Conservation (phyloP, 139 green algal genomes). For the Pleodorina starrii region DNA sequence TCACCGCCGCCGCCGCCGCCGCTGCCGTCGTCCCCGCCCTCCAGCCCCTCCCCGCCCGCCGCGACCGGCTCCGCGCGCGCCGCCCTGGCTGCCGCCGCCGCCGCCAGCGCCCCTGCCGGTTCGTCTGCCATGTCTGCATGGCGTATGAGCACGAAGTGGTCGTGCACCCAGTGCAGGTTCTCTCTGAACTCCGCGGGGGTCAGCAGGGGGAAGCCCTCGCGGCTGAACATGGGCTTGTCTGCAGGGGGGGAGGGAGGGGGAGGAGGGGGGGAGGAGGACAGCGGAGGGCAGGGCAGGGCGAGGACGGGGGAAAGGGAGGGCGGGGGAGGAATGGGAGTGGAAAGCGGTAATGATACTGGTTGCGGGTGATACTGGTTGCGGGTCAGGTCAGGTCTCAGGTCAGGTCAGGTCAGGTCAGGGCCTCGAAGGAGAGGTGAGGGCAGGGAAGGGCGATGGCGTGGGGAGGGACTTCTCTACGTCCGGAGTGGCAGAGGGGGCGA, state of each 20-base stretch:
- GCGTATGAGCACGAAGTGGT: slow-evolving; percentile 86
- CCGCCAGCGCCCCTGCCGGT: not conserved
- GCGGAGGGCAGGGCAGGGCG: not conserved
- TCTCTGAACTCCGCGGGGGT: slow-evolving; percentile 68
- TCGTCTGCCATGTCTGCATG: slow-evolving; percentile 48
- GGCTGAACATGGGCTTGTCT: slow-evolving; percentile 28
- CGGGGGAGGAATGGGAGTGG: too few relatives aligned
- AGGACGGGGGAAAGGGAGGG: not conserved
- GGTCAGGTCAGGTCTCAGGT: too few relatives aligned
- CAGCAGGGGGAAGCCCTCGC: slow-evolving; percentile 68
- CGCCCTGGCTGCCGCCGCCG: not conserved
- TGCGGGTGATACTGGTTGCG: too few relatives aligned
- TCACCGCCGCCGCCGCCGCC: not conserved
- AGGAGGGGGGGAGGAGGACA: not conserved
- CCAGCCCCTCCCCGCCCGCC: not conserved
- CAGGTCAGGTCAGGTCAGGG: too few relatives aligned
- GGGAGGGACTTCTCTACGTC: too few relatives aligned
- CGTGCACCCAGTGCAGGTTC: slow-evolving; percentile 85
- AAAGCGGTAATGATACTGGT: too few relatives aligned
- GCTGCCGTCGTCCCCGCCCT: not conserved
- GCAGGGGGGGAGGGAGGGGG: not conserved
- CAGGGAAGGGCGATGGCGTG: too few relatives aligned
- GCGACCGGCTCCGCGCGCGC: not conserved
- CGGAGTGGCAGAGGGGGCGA: too few relatives aligned
- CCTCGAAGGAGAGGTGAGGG: too few relatives aligned